Percentiles rank a stretch among this genome's conserved stretches.
Conservation (phyloP, 2,329 filamentous ascomycete genomes). For the Pezicula rhizophila region DNA sequence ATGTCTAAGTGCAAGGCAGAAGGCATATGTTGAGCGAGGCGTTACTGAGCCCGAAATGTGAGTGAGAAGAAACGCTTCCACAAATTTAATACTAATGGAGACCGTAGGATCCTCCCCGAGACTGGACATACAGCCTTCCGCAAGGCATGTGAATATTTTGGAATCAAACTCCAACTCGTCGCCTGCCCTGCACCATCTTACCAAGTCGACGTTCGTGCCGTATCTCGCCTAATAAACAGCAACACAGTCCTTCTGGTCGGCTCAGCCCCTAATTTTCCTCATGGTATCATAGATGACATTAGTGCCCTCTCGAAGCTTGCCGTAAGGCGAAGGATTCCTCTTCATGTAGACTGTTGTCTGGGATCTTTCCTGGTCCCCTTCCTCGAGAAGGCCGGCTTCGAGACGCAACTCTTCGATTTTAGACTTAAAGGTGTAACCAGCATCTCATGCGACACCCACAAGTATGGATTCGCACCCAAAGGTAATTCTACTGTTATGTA, state of each 20-base stretch:
- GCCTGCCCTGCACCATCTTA: conserved; percentile 78
- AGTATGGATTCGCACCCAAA: conserved; percentile 98
- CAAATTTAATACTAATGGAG: conserved; percentile 18
- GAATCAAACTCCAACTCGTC: conserved; percentile 89
- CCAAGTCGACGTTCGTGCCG: conserved; percentile 73
- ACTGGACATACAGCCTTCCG: conserved; percentile 95
- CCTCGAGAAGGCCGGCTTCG: conserved; percentile 89
- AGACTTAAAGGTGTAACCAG: conserved; percentile 87
- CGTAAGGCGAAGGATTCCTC: conserved; percentile 68
- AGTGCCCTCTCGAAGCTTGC: conserved; percentile 77
- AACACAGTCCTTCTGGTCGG: conserved; percentile 94
- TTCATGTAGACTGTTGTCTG: conserved; percentile 97
- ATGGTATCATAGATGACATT: conserved; percentile 97
- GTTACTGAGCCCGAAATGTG: conserved; percentile 94
- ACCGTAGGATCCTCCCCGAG: conserved; percentile 75
- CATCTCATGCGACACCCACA: conserved; percentile 96
- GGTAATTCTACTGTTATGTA: conserved; percentile 93
- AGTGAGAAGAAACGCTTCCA: conserved; percentile 24
- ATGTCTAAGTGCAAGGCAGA: conserved; percentile 82
- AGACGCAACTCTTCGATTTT: conserved; percentile 86
- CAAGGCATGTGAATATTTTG: conserved; percentile 93
- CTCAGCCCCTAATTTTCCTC: conserved; percentile 94
- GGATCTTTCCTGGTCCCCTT: conserved; percentile 93
- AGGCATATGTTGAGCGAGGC: conserved; percentile 77
- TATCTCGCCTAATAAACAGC: conserved; percentile 81